These are phyloP conservation scores for Metarhizium album DNA, from an alignment of 2,329 filamentous ascomycete genomes.

Conservation along the genomic window DNA sequence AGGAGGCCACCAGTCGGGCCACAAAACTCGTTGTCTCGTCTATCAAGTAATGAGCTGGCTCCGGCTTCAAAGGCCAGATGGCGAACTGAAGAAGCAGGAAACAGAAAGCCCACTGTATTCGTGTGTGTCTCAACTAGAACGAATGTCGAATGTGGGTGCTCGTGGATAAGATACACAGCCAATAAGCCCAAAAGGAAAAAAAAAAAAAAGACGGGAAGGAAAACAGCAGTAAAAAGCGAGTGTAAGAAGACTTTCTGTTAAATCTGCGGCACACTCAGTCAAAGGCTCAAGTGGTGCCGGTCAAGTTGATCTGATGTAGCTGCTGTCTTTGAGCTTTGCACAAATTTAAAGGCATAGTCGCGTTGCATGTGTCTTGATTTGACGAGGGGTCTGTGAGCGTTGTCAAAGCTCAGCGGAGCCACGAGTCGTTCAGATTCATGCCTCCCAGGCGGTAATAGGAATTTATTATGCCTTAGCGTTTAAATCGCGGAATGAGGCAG, in stretches of 20 bases:
- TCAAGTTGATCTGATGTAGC: neutral
- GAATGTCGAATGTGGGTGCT: neutral
- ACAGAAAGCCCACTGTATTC: neutral
- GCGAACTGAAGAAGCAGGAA: neutral
- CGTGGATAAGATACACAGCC: neutral
- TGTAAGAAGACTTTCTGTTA: neutral
- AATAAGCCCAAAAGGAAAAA: neutral
- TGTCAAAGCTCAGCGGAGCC: conserved; percentile 15
- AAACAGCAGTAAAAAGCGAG: neutral
- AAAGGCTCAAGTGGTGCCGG: neutral
- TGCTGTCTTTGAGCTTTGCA: neutral
- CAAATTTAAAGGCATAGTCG: neutral
- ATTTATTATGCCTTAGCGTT: conserved; percentile 16
- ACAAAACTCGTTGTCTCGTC: neutral
- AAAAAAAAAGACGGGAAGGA: too few species aligned
- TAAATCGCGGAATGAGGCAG: neutral
- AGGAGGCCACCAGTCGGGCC: neutral
- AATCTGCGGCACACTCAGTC: neutral
- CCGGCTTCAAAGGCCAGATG: neutral
- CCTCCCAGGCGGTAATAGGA: conserved; percentile 11
- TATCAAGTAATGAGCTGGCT: neutral
- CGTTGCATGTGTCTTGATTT: conserved; percentile 1
- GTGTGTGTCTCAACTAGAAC: neutral
- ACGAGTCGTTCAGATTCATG: conserved; percentile 19
- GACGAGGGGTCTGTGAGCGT: neutral